Evolutionary conservation across 208 protist species (phyloP), one percentile per base, ranked within the genome.

Genomic region (Dictyostelium gargantuum): DNA sequence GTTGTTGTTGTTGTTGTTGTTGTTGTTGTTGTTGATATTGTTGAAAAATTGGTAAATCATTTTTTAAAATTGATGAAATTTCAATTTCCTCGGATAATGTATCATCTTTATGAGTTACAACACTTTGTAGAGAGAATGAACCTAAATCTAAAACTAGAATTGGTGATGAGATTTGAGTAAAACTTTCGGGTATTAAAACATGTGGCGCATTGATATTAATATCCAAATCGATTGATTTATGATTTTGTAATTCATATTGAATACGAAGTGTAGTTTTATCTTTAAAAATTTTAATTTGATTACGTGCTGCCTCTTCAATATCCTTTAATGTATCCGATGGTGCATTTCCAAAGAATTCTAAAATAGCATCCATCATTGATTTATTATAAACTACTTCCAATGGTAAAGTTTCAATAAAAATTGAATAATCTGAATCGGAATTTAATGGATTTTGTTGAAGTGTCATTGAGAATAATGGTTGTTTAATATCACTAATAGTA

Each of bases 241-340:
- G 82, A 77, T 89, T 89, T 15, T 89, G 68, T 6, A 89, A 6
- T 66, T 89, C 82, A 77, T 89, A 66, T n/a, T 89, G 82, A 42
- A 89, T 89, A 5, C 82, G n/a, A 29, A 89, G 52, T 13, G 82
- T 89, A 0, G 82, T 89, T n/a, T 75, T 89, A n/a, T 89, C 82
- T 38, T 89, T 89, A 9, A 89, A 89, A 19, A 89, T 77, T 50
- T 89, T 89, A n/a, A 89, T 89, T 73, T 89, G 82, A 40, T 89
- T 89, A 32, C 82, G 42, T 21, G 82, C 82, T n/a, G 82, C 82
- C 2, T 89, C 82, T 66, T 89, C 82, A 79, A 89, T 89, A 3
- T 89, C 82, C 40, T 89, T 89, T 21, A 89, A 13, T 5, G 82
- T 89, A 66, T 89, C 56, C 0, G 68, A 79, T 13, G 82, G 82